These are phyloP conservation scores for Sporothrix luriei DNA, from an alignment of 2,329 filamentous ascomycete species.

Conservation along the genomic window DNA sequence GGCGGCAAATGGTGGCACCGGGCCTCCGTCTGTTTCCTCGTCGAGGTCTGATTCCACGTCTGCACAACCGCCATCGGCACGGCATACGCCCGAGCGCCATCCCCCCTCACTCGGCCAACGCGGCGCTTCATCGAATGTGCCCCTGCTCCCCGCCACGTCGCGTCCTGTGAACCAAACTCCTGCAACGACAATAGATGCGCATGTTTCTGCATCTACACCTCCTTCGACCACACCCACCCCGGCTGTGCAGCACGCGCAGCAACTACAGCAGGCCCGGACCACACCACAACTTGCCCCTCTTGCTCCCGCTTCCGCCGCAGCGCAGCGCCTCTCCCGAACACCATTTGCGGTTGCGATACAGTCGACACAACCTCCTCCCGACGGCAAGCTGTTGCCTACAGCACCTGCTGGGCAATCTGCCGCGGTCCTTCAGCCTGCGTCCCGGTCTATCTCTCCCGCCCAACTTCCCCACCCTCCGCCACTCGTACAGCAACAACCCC, in stretches of 20 bases:
- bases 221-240: slow-evolving; percentile 3
- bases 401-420: not conserved
- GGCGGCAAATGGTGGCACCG: not conserved
- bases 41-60: not conserved
- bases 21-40: not conserved
- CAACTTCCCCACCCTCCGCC: not conserved
- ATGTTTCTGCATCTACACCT: not conserved
- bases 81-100: slow-evolving; percentile 3
- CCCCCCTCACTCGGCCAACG: not conserved
- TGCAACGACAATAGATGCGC: not conserved
- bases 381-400: not conserved
- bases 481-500: not conserved
- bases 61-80: not conserved
- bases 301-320: not conserved
- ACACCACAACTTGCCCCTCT: slow-evolving; percentile 14
- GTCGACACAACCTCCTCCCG: not conserved
- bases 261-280: slow-evolving; percentile 18
- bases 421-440: slow-evolving; percentile 1
- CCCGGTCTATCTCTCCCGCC: slow-evolving; percentile 22
- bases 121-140: not conserved
- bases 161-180: slow-evolving; percentile 12
- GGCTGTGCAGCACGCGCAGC: slow-evolving; percentile 12
- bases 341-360: not conserved
- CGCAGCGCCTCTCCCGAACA: slow-evolving; percentile 5
- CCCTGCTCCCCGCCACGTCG: slow-evolving; percentile 25